Conservation (phyloP, 106 monocot genomes). For the Amphibolis antarctica region DNA sequence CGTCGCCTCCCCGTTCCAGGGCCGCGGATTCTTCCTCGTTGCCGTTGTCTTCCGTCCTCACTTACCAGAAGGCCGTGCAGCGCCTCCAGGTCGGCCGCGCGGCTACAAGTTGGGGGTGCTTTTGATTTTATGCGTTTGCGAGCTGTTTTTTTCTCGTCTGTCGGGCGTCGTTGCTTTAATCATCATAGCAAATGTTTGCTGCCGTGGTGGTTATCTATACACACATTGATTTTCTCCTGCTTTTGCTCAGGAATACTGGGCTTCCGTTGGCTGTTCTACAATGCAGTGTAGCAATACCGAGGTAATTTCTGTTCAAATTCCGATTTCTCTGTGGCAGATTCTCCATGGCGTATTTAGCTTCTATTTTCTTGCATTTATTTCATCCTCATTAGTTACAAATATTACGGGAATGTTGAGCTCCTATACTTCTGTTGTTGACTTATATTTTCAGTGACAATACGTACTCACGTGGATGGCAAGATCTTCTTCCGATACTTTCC, state of each 20-base stretch:
- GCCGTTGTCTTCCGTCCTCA: conserved; percentile 21
- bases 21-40: conserved; percentile 1
- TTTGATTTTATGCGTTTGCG: background rate
- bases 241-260: conserved; percentile 81
- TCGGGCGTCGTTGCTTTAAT: background rate
- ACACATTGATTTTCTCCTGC: background rate
- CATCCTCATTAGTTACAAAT: background rate
- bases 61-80: conserved; percentile 94
- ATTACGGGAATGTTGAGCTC: too few relatives aligned
- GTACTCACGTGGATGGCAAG: too few relatives aligned
- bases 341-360: background rate
- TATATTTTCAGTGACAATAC: too few relatives aligned
- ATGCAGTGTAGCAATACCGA: conserved; percentile 99
- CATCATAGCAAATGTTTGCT: background rate
- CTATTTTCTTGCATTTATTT: conserved; percentile 5
- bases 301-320: conserved; percentile 23
- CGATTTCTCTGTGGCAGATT: too few relatives aligned
- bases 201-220: background rate
- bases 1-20: background rate
- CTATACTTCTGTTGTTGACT: too few relatives aligned
- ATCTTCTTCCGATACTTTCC: too few relatives aligned
- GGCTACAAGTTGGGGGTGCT: background rate
- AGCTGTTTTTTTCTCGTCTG: background rate
- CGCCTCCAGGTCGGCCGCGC: conserved; percentile 52
- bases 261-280: conserved; percentile 82